Percentiles rank a stretch among this genome's conserved stretches.
Evolutionary conservation across 495 filamentous ascomycete species (phyloP).

Genomic region (Usnea hakonensis): DNA sequence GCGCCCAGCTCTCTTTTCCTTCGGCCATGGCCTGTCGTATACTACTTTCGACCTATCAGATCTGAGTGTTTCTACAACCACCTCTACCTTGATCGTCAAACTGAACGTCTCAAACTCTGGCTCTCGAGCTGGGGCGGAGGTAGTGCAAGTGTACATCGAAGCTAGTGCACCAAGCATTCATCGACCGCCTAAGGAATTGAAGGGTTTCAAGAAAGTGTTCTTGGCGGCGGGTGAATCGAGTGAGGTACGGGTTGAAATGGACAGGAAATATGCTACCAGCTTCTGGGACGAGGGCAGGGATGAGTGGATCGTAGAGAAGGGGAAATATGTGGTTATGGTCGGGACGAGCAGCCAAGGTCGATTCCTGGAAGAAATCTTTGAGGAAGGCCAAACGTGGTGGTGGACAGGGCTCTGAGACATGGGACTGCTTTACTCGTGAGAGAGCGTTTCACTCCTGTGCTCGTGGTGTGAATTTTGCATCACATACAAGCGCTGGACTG

Average conservation of each 20-base stretch:
- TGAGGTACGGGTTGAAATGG: conserved; percentile 42
- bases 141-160: conserved; percentile 70
- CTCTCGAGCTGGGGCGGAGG: conserved; percentile 57
- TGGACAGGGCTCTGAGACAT: conserved; percentile 31
- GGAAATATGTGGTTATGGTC: conserved; percentile 59
- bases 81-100: conserved; percentile 49
- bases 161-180: conserved; percentile 44
- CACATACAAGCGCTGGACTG: no score
- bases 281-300: conserved; percentile 68
- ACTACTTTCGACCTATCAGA: conserved; percentile 65
- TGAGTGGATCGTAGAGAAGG: conserved; percentile 74
- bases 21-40: conserved; percentile 80
- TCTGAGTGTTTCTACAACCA: conserved; percentile 46
- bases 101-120: conserved; percentile 66
- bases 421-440: neutral
- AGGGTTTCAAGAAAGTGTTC: conserved; percentile 71
- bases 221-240: conserved; percentile 59
- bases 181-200: conserved; percentile 68
- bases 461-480: no score
- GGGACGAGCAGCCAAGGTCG: conserved; percentile 42
- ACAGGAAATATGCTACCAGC: conserved; percentile 68
- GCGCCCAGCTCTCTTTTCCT: conserved; percentile 61
- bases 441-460: no score
- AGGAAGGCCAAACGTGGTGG: conserved; percentile 49
- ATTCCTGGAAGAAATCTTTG: conserved; percentile 40